Conservation (phyloP, 2,329 filamentous ascomycete species). For the Colletotrichum musae region DNA sequence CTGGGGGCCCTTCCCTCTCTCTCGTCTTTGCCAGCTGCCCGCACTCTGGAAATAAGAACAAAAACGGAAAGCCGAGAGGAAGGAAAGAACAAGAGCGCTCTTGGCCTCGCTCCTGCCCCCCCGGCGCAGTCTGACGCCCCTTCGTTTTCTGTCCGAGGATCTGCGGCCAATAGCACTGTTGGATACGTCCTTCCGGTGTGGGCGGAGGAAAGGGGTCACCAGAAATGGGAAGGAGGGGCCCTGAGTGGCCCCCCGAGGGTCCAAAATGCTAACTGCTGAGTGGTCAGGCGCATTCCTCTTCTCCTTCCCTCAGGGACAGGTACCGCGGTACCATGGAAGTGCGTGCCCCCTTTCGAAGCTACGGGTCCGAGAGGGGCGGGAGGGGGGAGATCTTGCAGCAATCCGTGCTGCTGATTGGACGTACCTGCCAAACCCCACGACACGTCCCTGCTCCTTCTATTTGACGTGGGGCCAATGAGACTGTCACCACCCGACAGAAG, state of each 20-base stretch:
- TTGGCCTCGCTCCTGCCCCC: not conserved
- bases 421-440: not conserved
- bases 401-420: not conserved
- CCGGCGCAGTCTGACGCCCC: constrained; percentile 13
- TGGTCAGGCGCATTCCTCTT: constrained; percentile 10
- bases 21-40: not conserved
- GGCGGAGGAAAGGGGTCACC: constrained; percentile 1
- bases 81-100: not conserved
- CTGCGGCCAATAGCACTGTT: constrained; percentile 28
- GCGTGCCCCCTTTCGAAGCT: constrained; percentile 22
- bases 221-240: constrained; percentile 3
- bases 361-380: constrained; percentile 7
- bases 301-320: constrained; percentile 16
- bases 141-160: constrained; percentile 24
- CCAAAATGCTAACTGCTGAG: constrained; percentile 4
- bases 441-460: not conserved
- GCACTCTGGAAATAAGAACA: not conserved
- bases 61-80: constrained; percentile 5
- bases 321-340: constrained; percentile 6
- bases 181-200: constrained; percentile 8
- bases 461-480: constrained; percentile 11
- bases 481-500: constrained; percentile 20
- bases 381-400: constrained; percentile 17
- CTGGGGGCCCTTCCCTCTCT: not conserved
- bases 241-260: not conserved